Evolutionary conservation across 1,139 yeast genomes (phyloP), one percentile per base, ranked within the genome.

Genomic region (Pichia sp.): DNA sequence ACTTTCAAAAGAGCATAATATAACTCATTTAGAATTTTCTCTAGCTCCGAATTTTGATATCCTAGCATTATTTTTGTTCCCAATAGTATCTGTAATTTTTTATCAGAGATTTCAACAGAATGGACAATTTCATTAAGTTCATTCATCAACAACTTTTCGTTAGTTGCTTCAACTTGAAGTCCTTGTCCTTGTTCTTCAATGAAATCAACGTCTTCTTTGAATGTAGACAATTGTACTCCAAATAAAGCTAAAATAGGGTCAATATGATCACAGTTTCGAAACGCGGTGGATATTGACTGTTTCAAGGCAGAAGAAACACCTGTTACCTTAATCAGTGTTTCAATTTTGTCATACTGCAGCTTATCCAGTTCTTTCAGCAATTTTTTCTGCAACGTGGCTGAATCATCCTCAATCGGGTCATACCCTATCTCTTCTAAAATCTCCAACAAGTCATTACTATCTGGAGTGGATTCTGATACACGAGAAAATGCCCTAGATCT

Each of bases 111-210:
- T 55, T 85, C 80, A 7, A 89, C 87, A 29, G 90, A 86, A 51
- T 80, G 79, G 57, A 90, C 71, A 51, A 90, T 76, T n/a, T 78
- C 79, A 54, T 81, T 79, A 56, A 91, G 76, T 56, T 88, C 93
- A 52, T 79, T 80, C 76, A 84, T 85, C 45, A 92, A 74, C 24
- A 78, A 70, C 63, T 88, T 88, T 68, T 88, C 89, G 69, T 92
- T 92, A 43, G 89, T 84, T 5, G 93, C 83, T 63, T 85, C 86
- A 3, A 91, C 87, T 70, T 92, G 97, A 38, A 91, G 72, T 51
- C 97, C 97, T 63, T 85, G 83, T 1, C 91, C 84, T 64, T 87
- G 88, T 46, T 77, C 75, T 66, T 91, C 97, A 51, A 91, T 85
- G 53, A 78, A 79, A 49, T 80, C 78, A 52, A 91, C 82, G 58